phyloP scores from a whole-genome alignment of 495 filamentous ascomycete genomes.

The Polyplosphaeria fusca region DNA sequence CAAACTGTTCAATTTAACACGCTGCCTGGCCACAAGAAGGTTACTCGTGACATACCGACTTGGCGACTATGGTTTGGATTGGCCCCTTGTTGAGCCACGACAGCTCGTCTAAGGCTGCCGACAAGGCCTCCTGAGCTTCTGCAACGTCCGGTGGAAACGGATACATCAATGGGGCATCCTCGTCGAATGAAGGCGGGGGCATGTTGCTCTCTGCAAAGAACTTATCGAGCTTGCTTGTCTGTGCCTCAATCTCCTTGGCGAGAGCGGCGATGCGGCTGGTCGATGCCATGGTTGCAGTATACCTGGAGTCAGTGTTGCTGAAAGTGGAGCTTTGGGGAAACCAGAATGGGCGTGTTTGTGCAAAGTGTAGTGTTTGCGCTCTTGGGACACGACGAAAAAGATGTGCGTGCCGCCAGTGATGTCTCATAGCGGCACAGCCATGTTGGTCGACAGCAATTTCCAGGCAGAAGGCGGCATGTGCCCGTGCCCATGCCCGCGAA shows the following conservation, averaged over 20 bases:
- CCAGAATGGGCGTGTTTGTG: conserved; percentile 8
- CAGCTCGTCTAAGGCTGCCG: neutral
- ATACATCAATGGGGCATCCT: neutral
- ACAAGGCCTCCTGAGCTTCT: neutral
- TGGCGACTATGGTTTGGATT: neutral
- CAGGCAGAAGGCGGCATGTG: conserved; percentile 9
- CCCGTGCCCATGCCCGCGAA: neutral
- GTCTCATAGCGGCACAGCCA: conserved; percentile 1
- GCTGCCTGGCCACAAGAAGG: neutral
- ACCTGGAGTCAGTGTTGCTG: conserved; percentile 4
- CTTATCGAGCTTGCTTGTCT: neutral
- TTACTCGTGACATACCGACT: neutral
- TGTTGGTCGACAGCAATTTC: neutral
- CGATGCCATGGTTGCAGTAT: neutral
- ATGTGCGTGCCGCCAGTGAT: neutral
- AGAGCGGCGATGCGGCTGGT: neutral
- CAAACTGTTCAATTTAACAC: neutral
- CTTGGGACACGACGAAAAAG: neutral
- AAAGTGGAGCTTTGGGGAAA: conserved; percentile 4
- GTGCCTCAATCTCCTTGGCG: neutral
- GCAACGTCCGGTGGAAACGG: neutral
- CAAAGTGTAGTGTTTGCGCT: conserved; percentile 8
- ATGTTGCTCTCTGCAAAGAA: neutral
- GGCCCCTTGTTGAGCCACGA: neutral
- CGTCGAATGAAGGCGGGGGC: neutral